Evolutionary conservation across 345 rosid species (phyloP), one percentile per base, ranked within the genome.

Genomic region (Sonneratia alba): DNA sequence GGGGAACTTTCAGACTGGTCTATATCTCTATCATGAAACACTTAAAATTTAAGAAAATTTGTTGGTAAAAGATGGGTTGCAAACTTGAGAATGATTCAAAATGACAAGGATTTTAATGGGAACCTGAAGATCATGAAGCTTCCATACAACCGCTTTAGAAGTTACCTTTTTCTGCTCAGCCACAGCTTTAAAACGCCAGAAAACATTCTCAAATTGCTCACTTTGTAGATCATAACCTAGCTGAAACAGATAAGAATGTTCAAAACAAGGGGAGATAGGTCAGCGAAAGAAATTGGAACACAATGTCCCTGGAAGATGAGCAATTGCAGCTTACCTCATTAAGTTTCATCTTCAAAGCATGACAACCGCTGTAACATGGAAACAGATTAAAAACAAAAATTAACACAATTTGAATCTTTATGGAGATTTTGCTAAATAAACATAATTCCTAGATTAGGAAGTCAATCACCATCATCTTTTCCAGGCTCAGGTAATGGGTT

Each of bases 121-220:
- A 6, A 88, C 98, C 97, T 92, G 97, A 79, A 95, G 24, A 84
- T 87, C 97, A 36, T 55, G 66, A 77, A 95, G 88, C 79, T 88
- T 89, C 98, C 98, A 92, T 68, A 95, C 73, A 32, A 76, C 79
- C 64, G 84, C 87, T 36, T 6, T 66, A 27, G 40, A 48, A 36
- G 43, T 56, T 21, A 43, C 96, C 97, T 92, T 95, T 83, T 92
- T 92, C 51, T 77, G 85, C 80, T 95, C 97, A 32, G 98, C 98
- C 61, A 92, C 89, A 34, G 87, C 78, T 81, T 95, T 95, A 84
- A 95, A 95, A 66, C 78, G 81, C 99, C 93, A 90, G 82, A 95
- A 92, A 66, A 92, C 78, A 67, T 71, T 83, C 68, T 81, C 87
- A 68, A 95, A 86, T 72, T 90, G 91, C 53, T 85, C 89, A 74